Evolutionary conservation across 2,329 filamentous ascomycete species (phyloP), one percentile per base, ranked within the genome.

Genomic region (Fusarium coicis): DNA sequence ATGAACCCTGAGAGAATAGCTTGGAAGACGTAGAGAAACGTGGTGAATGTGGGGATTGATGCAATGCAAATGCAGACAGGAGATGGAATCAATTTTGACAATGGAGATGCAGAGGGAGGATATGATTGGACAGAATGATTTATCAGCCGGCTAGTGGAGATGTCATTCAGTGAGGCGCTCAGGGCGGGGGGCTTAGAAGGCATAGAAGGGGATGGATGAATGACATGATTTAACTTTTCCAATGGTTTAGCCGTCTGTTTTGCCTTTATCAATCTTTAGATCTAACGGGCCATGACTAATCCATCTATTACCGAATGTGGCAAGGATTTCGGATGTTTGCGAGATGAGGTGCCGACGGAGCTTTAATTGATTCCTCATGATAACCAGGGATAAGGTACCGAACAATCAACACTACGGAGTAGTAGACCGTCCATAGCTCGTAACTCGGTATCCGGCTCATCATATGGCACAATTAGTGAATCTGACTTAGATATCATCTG

Each of bases 301-400:
- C 65, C 21, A 36, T 28, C 12, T 67, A 60, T 58, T 30, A n/a
- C 40, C 34, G 34, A 37, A 54, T 34, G 21, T 30, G 37, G 53
- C 34, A 62, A 54, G 55, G 43, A 49, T 40, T 16, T 42, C 57
- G 62, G 53, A n/a, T 60, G 23, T 37, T 49, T 30, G 28, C 28
- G 39, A 55, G 49, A 40, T 39, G 56, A 44, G 49, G 32, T 44
- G 19, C 50, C 55, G 37, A 63, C 14, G 39, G 12, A 52, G 60
- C n/a, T 42, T 43, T 46, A 44, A 71, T 64, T 74, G 71, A 74
- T 74, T 74, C 72, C 71, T 74, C 72, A 74, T 72, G 44, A 74
- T 30, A 59, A 37, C 66, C 37, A 44, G 54, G 65, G 53, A 62
- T 42, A 73, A 34, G 65, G 30, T 43, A 28, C 37, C 34, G 34